Conservation (phyloP, 371 early-diverging fungal species). For the Actinomucor elegans region DNA sequence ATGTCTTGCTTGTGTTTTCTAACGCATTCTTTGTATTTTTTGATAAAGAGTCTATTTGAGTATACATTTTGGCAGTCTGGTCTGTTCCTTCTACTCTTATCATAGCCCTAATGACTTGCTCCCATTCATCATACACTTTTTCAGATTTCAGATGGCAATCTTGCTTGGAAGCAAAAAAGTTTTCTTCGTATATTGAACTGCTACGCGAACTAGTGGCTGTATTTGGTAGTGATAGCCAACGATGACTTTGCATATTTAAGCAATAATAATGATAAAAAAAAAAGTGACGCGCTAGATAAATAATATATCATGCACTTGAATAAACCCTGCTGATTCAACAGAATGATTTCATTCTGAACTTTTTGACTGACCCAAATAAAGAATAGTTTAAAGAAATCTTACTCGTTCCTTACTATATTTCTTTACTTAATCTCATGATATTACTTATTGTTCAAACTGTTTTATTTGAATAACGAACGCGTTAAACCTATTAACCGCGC, state of each 20-base stretch:
- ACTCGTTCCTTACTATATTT: background rate
- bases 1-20: constrained; percentile 6
- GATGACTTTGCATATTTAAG: too few species aligned
- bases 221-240: too few species aligned
- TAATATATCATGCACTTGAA: too few species aligned
- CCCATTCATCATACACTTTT: constrained; percentile 27
- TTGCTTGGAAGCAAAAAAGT: constrained; percentile 18
- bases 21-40: constrained; percentile 23
- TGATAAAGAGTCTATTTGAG: constrained; percentile 23
- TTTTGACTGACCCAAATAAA: too few species aligned
- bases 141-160: constrained; percentile 29
- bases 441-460: too few species aligned
- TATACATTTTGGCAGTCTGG: constrained; percentile 23
- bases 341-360: too few species aligned
- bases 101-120: too few species aligned
- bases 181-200: background rate
- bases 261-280: too few species aligned
- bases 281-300: background rate
- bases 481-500: background rate
- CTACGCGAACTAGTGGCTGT: too few species aligned
- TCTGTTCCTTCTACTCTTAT: constrained; percentile 23
- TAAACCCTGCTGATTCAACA: too few species aligned
- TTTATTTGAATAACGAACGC: too few species aligned
- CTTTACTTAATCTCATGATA: too few species aligned
- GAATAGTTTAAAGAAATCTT: background rate